Base-by-base conservation (phyloP, 139 green algal genomes). In the Chlamydomonas schloesseri region DNA sequence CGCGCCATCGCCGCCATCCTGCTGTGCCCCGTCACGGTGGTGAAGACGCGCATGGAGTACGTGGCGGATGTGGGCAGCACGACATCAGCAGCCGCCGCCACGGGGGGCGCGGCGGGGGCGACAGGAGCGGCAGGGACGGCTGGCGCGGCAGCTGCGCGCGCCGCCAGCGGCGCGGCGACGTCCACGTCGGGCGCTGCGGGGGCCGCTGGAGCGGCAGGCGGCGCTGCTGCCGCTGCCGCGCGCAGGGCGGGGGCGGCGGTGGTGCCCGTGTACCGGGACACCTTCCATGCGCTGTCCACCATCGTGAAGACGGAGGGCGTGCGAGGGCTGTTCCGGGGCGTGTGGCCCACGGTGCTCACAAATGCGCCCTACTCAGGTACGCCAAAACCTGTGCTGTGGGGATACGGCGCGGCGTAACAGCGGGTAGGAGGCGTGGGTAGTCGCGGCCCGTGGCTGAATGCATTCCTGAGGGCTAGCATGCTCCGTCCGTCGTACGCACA, bases 31-130 rank as follows among this genome's bases (percentile, higher is more conserved):
- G 82, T 99, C 28, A 99, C 96, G 2, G 90, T 99, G 0, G 92
- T 99, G 21, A 99, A 99, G 82, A 99, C 98, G 0, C 90, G 97
- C 34, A 98, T 99, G 95, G 98, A 99, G 90, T 98, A 97, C 73
- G 76, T 73, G 2, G 64, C 1, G 62, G 82, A 34, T 2, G 50
- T 70, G 20, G 50, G 21, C n/a, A 36, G n/a, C 18, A 18, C 73
- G 29, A n/a, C 70, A 36, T 11, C 13, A 1, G 2, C 18, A 34
- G 34, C 46, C 9, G 71, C 46, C 26, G 71, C 46, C 31, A 24
- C 42, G 11, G 42, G 11, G 8, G 24, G 24, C 13, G 46, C 28
- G 15, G 46, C 71, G 46, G 71, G 11, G 26, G 26, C 37, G 70
- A 23, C 31, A 18, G 73, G 50, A 0, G 46, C 26, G 21, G 33